Base-by-base conservation (phyloP, 257 asterid genomes). In the Thymus quinquecostatus region DNA sequence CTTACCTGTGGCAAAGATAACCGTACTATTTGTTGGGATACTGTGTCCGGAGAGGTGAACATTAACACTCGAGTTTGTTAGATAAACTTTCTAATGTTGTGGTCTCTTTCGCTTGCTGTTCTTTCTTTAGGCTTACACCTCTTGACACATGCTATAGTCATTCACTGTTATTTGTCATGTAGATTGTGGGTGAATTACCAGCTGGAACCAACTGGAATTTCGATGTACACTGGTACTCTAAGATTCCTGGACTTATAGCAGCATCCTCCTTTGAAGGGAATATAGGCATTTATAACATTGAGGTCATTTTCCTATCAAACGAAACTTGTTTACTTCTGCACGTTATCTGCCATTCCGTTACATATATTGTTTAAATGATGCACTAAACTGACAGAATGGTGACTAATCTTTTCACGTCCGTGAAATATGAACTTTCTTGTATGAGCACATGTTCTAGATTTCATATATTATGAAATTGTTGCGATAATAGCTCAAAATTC, bases 1-100 rank as follows among this genome's bases (percentile, higher is more conserved):
- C 92, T 95, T 76, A 92, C 99, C n/a, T 95, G 99, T 84, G 96
- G 93, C 63, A 95, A 95, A 75, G 99, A 95, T 81, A 95, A 89
- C 77, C 95, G 99, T 49, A 94, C 99, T 44, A 88, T 94, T 79
- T 94, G 99, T 84, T 94, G 99, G 99, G 97, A 94, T 77, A 79
- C 91, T 32, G 72, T 49, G 36, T 84, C 96, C 81, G 97, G 97
- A 72, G 93, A 95, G 97, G 99, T 95, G 73, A 79, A 62, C 53
- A 58, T 64, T 41, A 68, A 58, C 61, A 29, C 76, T 60, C 54
- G 47, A 34, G 32, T 58, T 68, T 49, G 61, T 64, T 33, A 14
- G 44, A 32, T 66, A 51, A 60, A 44, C 10, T 33, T 40, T 48
- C 4, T 14, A 59, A 10, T 51, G 36, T 32, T 33, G 48, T 29